These are phyloP conservation scores for Hymenoscyphus linearis DNA, from an alignment of 2,329 filamentous ascomycete species.

Conservation along the genomic window DNA sequence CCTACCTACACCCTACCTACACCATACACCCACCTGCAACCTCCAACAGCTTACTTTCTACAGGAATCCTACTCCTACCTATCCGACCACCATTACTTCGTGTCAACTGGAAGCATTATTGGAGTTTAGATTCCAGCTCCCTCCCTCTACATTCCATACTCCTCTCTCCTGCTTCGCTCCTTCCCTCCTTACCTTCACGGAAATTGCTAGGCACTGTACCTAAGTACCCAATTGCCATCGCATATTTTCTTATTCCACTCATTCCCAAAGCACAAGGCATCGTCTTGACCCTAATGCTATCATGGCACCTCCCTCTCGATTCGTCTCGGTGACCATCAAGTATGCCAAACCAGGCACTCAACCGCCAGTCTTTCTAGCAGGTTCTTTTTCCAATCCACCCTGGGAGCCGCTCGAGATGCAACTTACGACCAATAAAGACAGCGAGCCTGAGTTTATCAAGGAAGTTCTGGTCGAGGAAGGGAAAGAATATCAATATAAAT, in stretches of 20 bases:
- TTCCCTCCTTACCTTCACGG: not conserved
- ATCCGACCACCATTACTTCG: not conserved
- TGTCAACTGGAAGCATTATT: not conserved
- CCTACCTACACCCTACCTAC: not conserved
- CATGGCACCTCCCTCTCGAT: conserved; percentile 12
- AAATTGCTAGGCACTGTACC: not conserved
- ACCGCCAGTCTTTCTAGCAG: conserved; percentile 66
- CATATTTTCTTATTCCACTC: not conserved
- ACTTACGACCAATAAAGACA: conserved; percentile 42
- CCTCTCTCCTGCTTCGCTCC: not conserved
- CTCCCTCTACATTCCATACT: not conserved
- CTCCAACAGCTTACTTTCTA: not conserved
- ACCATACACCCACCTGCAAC: not conserved
- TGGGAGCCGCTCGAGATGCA: conserved; percentile 67
- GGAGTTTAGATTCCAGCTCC: not conserved
- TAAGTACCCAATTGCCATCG: not conserved
- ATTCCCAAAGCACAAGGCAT: not conserved
- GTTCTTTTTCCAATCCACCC: conserved; percentile 59
- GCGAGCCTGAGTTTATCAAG: conserved; percentile 54
- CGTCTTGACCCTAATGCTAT: conserved; percentile 8
- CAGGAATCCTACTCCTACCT: not conserved
- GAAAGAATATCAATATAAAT: conserved; percentile 68
- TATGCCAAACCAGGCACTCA: conserved; percentile 54
- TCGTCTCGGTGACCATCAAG: conserved; percentile 38
- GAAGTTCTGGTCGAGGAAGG: conserved; percentile 49